phyloP scores from a whole-genome alignment of 2,329 filamentous ascomycete genomes.

The Davidsoniella eucalypti region DNA sequence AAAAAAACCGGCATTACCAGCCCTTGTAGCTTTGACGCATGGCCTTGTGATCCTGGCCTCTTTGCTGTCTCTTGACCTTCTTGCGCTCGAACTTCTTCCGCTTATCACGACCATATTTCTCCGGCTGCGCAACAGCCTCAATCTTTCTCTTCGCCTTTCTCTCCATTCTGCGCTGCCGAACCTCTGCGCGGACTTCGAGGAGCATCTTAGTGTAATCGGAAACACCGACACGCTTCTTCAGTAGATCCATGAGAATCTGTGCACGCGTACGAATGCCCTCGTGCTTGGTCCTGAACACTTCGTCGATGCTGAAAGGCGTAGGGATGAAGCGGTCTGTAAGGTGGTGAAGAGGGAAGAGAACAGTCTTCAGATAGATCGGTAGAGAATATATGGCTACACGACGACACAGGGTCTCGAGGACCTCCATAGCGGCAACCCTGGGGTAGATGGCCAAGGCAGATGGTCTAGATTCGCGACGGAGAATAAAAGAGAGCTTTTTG shows the following conservation, averaged over 20 bases:
- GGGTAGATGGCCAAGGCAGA: constrained; percentile 48
- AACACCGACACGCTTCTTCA: constrained; percentile 75
- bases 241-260: constrained; percentile 59
- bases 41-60: constrained; percentile 54
- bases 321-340: constrained; percentile 68
- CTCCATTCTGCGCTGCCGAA: constrained; percentile 55
- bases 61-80: constrained; percentile 67
- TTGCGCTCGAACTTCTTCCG: constrained; percentile 70
- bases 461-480: constrained; percentile 57
- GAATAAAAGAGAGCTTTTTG: constrained; percentile 57
- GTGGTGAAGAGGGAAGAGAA: constrained; percentile 53
- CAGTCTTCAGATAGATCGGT: constrained; percentile 42
- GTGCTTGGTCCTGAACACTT: constrained; percentile 50
- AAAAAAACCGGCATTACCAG: constrained; percentile 17
- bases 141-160: constrained; percentile 76
- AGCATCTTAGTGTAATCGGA: constrained; percentile 62
- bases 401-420: constrained; percentile 53
- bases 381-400: constrained; percentile 43
- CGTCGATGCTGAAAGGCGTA: constrained; percentile 53
- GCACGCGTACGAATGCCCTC: constrained; percentile 56
- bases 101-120: constrained; percentile 63
- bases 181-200: constrained; percentile 52
- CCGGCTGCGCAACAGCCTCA: constrained; percentile 69
- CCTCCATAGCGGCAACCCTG: constrained; percentile 59
- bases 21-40: constrained; percentile 53